Evolutionary conservation across 495 filamentous ascomycete genomes (phyloP).

Genomic region (Parathielavia appendiculata): DNA sequence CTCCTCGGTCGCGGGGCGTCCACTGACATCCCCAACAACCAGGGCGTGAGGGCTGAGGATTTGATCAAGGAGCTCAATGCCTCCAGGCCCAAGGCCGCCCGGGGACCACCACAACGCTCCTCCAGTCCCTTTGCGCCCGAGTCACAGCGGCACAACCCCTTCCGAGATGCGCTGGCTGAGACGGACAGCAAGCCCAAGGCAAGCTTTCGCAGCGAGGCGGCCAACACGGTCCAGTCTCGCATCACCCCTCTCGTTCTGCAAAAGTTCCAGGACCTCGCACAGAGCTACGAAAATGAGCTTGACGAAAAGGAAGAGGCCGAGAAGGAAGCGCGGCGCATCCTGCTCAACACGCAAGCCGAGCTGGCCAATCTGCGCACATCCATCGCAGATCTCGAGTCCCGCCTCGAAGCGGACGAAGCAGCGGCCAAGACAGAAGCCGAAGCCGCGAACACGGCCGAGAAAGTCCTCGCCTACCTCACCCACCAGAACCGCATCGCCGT

Average conservation of each 20-base stretch:
- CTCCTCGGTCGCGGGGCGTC: constrained; percentile 66
- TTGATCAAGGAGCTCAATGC: constrained; percentile 59
- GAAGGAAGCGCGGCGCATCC: constrained; percentile 52
- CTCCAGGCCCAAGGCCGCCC: constrained; percentile 41
- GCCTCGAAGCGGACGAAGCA: constrained; percentile 41
- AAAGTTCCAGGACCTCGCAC: constrained; percentile 54
- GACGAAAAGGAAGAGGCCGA: constrained; percentile 55
- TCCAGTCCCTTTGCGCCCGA: constrained; percentile 60
- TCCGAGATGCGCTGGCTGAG: constrained; percentile 39
- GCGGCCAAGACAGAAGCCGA: constrained; percentile 39
- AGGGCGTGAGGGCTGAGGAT: constrained; percentile 72
- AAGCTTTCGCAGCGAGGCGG: constrained; percentile 52
- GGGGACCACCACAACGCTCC: constrained; percentile 46
- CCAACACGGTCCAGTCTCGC: constrained; percentile 52
- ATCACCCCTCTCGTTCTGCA: constrained; percentile 53
- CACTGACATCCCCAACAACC: constrained; percentile 72
- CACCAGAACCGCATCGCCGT: constrained; percentile 41
- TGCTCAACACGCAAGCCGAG: constrained; percentile 50
- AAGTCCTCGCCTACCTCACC: constrained; percentile 38
- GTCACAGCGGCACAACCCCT: constrained; percentile 37
- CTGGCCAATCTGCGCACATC: constrained; percentile 45
- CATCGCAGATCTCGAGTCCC: constrained; percentile 43
- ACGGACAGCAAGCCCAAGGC: constrained; percentile 28
- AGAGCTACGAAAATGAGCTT: constrained; percentile 55
- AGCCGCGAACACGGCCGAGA: constrained; percentile 29